Evolutionary conservation across 108 stramenopile species (phyloP).

Genomic region (Pseudonitzschia multiseries): DNA sequence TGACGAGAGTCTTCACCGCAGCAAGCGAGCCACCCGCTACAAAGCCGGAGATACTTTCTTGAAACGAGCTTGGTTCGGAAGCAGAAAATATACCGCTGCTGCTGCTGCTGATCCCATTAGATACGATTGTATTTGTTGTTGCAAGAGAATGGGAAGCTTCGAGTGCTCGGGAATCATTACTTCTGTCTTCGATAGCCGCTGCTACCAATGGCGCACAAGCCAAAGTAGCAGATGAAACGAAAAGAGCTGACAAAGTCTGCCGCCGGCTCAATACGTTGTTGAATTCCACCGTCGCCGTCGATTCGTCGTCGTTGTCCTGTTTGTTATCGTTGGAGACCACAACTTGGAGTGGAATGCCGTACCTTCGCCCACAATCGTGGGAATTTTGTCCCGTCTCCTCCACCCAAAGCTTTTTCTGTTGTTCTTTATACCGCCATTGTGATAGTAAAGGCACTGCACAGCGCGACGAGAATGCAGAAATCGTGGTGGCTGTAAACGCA

Average conservation of each 20-base stretch:
- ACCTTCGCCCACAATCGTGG: neutral
- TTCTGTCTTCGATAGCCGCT: neutral
- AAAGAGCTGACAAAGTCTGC: conserved; percentile 7
- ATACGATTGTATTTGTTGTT: neutral
- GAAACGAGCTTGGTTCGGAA: conserved; percentile 26
- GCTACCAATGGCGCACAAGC: neutral
- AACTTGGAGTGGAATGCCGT: neutral
- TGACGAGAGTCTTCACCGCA: conserved; percentile 70
- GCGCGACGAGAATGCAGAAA: conserved; percentile 1
- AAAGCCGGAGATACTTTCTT: conserved; percentile 82
- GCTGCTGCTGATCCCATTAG: neutral
- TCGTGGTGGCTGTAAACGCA: neutral
- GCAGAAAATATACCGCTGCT: conserved; percentile 5
- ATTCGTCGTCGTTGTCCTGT: neutral
- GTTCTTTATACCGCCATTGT: neutral
- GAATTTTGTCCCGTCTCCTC: neutral
- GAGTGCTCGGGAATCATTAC: neutral
- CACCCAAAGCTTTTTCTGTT: neutral
- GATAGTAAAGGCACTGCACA: neutral
- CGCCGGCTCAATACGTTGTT: neutral
- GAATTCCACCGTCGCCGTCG: neutral
- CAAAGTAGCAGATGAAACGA: neutral
- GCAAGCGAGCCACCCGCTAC: conserved; percentile 65
- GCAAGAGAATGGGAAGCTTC: neutral
- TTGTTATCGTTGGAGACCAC: neutral